These are phyloP conservation scores for Wickerhamomyces mucosus DNA, from an alignment of 805 yeast species.

Conservation along the genomic window DNA sequence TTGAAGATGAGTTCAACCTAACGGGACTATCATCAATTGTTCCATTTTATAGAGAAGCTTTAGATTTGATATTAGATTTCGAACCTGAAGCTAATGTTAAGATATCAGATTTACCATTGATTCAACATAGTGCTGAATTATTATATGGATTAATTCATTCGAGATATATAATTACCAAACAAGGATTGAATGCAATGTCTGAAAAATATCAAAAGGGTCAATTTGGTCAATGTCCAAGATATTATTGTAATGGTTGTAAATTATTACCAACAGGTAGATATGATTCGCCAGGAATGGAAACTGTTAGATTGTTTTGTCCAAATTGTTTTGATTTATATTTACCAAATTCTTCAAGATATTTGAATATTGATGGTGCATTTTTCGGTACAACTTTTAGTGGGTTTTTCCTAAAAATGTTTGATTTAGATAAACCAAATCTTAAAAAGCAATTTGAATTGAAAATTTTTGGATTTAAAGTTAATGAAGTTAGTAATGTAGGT, in stretches of 20 bases:
- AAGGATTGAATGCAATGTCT: conserved; percentile 87
- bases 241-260: conserved; percentile 82
- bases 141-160: conserved; percentile 93
- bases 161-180: conserved; percentile 78
- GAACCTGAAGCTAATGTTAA: conserved; percentile 46
- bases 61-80: conserved; percentile 82
- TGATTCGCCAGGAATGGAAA: conserved; percentile 85
- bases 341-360: conserved; percentile 79
- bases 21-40: conserved; percentile 82
- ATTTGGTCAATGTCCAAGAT: conserved; percentile 90
- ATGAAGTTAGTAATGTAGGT: conserved; percentile 68
- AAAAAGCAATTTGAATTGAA: conserved; percentile 53
- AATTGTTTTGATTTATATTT: conserved; percentile 86
- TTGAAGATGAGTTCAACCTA: conserved; percentile 93
- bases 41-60: conserved; percentile 84
- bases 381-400: conserved; percentile 97
- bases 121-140: conserved; percentile 86
- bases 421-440: conserved; percentile 32
- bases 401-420: conserved; percentile 75
- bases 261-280: conserved; percentile 86
- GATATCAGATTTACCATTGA: conserved; percentile 59
- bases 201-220: conserved; percentile 82
- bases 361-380: conserved; percentile 91
- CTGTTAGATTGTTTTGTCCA: conserved; percentile 90
- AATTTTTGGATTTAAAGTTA: conserved; percentile 79